Evolutionary conservation across 2,329 filamentous ascomycete genomes (phyloP).

Genomic region (Scorias spongiosa): DNA sequence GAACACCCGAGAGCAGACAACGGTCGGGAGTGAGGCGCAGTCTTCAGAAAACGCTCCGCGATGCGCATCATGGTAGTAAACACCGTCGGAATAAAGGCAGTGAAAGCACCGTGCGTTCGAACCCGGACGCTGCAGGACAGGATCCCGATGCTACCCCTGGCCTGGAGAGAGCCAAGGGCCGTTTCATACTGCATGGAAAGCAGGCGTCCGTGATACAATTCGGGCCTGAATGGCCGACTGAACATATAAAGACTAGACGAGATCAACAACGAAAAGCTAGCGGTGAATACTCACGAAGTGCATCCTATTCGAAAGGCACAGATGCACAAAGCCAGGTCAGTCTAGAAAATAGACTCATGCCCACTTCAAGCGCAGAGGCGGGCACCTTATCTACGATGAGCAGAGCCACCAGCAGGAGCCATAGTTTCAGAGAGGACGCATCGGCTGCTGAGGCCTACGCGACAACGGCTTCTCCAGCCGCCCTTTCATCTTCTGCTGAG

Average conservation of each 20-base stretch:
- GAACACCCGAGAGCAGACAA: slow-evolving; percentile 8
- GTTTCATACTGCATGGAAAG: slow-evolving; percentile 93
- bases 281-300: neutral
- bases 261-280: slow-evolving; percentile 5
- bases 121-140: slow-evolving; percentile 37
- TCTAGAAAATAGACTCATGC: neutral
- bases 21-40: slow-evolving; percentile 60
- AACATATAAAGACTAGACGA: slow-evolving; percentile 18
- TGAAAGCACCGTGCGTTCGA: slow-evolving; percentile 36
- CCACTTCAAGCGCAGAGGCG: neutral
- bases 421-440: neutral
- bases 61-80: slow-evolving; percentile 43
- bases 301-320: neutral
- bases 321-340: neutral
- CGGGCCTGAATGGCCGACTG: slow-evolving; percentile 69
- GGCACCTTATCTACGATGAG: neutral
- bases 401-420: neutral
- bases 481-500: neutral
- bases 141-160: slow-evolving; percentile 43
- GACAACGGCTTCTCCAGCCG: neutral
- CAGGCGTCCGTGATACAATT: slow-evolving; percentile 97
- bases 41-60: slow-evolving; percentile 76
- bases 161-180: slow-evolving; percentile 64
- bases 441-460: neutral
- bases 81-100: slow-evolving; percentile 66